A percentile compares a stretch with the other conserved stretches of the same genome.
Evolutionary conservation across 2,329 filamentous ascomycete species (phyloP).

Genomic region (Exserohilum turcica): DNA sequence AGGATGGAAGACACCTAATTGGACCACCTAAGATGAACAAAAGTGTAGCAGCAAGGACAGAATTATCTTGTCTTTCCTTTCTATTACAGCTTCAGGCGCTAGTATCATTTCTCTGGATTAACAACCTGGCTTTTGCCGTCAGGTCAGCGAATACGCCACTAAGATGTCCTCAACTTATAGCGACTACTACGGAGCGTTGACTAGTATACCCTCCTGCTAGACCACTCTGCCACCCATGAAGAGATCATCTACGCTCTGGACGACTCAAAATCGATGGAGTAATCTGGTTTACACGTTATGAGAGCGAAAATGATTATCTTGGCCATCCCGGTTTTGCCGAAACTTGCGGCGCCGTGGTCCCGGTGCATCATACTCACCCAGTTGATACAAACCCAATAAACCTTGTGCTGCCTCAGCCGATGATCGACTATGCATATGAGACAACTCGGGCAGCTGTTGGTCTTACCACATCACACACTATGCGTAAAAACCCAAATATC

Average conservation of each 20-base stretch:
- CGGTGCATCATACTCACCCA: not conserved
- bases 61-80: not conserved
- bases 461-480: not conserved
- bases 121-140: not conserved
- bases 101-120: not conserved
- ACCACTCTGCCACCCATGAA: not conserved
- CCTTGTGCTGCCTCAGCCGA: not conserved
- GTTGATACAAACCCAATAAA: not conserved
- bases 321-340: not conserved
- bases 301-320: not conserved
- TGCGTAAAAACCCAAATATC: not conserved
- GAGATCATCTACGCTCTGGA: not conserved
- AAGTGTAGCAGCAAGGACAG: not conserved
- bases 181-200: not conserved
- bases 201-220: not conserved
- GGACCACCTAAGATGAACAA: not conserved
- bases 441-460: not conserved
- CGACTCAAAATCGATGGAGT: not conserved
- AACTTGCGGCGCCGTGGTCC: not conserved
- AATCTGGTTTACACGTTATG: not conserved
- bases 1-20: not conserved
- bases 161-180: not conserved
- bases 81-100: not conserved
- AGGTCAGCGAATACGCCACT: not conserved
- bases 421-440: not conserved